Evolutionary conservation across 495 filamentous ascomycete genomes (phyloP), one percentile per base, ranked within the genome.

Genomic region (Amphirosellinia nigrospora): DNA sequence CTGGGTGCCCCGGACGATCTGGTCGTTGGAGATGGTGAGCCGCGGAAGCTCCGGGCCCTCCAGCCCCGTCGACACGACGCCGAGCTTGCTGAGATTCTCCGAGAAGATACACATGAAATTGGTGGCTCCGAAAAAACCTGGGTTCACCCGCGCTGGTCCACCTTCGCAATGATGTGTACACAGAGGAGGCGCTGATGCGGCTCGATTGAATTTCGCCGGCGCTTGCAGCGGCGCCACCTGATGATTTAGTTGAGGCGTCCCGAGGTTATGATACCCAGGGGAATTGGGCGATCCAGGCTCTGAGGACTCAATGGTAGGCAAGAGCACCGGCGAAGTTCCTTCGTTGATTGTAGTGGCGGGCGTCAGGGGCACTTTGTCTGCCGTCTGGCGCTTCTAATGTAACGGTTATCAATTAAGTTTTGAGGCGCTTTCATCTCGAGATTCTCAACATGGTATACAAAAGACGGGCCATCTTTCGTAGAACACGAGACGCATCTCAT

Each of bases 131-230:
- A 79, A 69, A 52, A 77, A 77, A 15, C 74, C 73, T 34, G 64
- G 67, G 13, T 66, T 75, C 36, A 69, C 39, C 66, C 71, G 55
- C 60, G 34, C 55, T 53, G 69, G 52, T 32, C 71, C 48, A 55
- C 36, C 23, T 26, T 46, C 23, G 69, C 70, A 53, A 50, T 70
- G 69, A 21, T 73, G 73, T 30, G 71, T 68, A 11, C 74, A 71
- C 50, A 78, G 56, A 21, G 75, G 75, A 32, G 77, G 77, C 26
- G 77, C 77, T 16, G 77, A 79, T 39, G 77, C 77, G 34, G 75
- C 75, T 65, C 77, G 73, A 39, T 74, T 74, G 1, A 70, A 50
- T 36, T 71, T 62, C 28, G 58, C 21, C 15, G 67, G 59, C 26
- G 38, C 59, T 55, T 69, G 66, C 26, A 48, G 23, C 28, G 52